Evolutionary conservation across 2,329 filamentous ascomycete genomes (phyloP).

Genomic region (Ceratocystis huliohia): DNA sequence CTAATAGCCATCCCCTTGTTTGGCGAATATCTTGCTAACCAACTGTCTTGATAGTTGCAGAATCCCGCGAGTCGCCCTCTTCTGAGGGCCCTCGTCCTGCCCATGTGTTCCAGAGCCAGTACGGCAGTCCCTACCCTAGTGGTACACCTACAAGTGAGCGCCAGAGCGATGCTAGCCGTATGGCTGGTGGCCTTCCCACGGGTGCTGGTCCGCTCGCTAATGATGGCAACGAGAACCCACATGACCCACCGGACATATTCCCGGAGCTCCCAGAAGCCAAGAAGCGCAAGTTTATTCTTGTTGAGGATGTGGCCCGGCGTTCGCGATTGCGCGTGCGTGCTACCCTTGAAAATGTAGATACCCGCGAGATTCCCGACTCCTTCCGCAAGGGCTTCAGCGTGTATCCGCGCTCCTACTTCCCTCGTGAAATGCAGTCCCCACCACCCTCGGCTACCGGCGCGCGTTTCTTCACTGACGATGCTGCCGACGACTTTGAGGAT

Average conservation of each 20-base stretch:
- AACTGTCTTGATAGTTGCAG: neutral
- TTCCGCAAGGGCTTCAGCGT: constrained; percentile 85
- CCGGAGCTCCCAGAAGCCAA: constrained; percentile 80
- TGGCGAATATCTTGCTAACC: neutral
- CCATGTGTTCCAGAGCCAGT: constrained; percentile 12
- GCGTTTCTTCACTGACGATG: constrained; percentile 60
- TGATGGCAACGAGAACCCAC: constrained; percentile 34
- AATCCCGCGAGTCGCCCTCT: constrained; percentile 17
- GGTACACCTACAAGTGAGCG: constrained; percentile 15
- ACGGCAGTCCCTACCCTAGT: constrained; percentile 14
- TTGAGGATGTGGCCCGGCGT: constrained; percentile 75
- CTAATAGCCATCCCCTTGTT: neutral
- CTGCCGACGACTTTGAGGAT: constrained; percentile 42
- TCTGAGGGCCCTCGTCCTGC: constrained; percentile 10
- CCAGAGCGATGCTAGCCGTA: neutral
- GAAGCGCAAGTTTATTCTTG: constrained; percentile 90
- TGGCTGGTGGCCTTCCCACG: neutral
- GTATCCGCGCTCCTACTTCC: constrained; percentile 82
- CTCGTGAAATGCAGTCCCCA: constrained; percentile 80
- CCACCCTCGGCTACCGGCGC: constrained; percentile 63
- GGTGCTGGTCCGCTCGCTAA: constrained; percentile 5
- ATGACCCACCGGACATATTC: constrained; percentile 61
- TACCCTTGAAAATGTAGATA: constrained; percentile 83
- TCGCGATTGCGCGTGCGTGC: constrained; percentile 78
- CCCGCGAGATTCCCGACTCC: constrained; percentile 89